These are phyloP conservation scores for Epichloe typhina DNA, from an alignment of 2,329 filamentous ascomycete genomes.

Conservation along the genomic window DNA sequence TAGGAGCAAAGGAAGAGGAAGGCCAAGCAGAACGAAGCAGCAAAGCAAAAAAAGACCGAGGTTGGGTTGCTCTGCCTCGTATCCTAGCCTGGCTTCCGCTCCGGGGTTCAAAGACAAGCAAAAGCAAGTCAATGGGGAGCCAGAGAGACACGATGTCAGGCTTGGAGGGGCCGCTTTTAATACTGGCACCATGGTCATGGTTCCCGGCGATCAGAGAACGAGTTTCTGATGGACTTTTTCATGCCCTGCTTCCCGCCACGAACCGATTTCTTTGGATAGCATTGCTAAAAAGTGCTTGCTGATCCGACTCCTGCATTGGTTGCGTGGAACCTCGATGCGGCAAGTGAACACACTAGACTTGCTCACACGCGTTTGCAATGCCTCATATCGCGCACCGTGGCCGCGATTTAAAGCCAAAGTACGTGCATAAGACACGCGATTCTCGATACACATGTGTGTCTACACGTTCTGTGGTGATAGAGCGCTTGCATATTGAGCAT, in stretches of 20 bases:
- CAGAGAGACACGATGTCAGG: neutral
- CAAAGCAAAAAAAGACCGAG: no score
- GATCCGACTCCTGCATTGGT: neutral
- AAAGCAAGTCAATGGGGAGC: no score
- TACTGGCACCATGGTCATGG: neutral
- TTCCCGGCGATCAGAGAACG: neutral
- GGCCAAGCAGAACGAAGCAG: no score
- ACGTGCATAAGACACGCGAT: neutral
- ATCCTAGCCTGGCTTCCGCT: no score
- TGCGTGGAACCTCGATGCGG: constrained; percentile 1
- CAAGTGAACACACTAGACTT: neutral
- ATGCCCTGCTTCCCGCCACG: constrained; percentile 1
- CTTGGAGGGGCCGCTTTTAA: neutral
- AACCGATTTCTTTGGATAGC: neutral
- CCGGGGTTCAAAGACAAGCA: no score
- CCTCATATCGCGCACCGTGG: neutral
- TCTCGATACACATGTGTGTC: neutral
- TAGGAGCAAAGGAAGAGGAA: no score
- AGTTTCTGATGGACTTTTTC: neutral
- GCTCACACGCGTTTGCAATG: neutral
- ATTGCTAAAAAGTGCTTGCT: neutral
- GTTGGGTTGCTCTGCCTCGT: no score
- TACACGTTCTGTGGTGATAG: neutral
- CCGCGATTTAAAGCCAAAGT: neutral
- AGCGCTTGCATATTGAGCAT: neutral